Evolutionary conservation across 176 grass and related monocot species (phyloP).

Genomic region (Chrysopogon serrulatus): DNA sequence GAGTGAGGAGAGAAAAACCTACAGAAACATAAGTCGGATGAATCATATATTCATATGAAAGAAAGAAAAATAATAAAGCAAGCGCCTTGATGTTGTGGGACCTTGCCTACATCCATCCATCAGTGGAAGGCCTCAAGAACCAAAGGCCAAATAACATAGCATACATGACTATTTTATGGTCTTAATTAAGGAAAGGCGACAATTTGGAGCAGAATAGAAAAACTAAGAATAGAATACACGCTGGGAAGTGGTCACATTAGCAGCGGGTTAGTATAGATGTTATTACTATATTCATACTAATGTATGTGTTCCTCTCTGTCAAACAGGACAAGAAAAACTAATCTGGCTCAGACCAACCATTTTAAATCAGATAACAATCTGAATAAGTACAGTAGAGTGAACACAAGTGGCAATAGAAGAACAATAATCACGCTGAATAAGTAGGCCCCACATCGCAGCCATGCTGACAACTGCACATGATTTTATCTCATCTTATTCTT

Average conservation of each 20-base stretch:
- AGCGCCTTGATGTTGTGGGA: too few relatives aligned
- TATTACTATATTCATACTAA: too few relatives aligned
- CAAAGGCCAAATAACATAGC: too few relatives aligned
- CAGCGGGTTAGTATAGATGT: not conserved
- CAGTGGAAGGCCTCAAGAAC: too few relatives aligned
- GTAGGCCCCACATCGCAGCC: not conserved
- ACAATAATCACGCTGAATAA: not conserved
- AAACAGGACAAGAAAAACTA: not conserved
- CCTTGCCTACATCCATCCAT: too few relatives aligned
- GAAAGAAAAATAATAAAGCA: too few relatives aligned
- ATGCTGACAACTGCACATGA: slow-evolving; percentile 13
- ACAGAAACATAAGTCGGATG: too few relatives aligned
- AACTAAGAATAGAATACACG: not conserved
- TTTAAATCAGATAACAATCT: not conserved
- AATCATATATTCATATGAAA: too few relatives aligned
- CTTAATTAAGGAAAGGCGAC: not conserved
- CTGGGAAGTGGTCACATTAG: not conserved
- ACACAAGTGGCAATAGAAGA: slow-evolving; percentile 15
- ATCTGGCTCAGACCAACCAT: not conserved
- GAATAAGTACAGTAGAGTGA: not conserved
- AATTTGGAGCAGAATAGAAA: not conserved
- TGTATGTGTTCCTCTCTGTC: too few relatives aligned
- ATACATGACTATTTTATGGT: not conserved
- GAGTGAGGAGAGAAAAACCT: not conserved
- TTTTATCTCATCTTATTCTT: slow-evolving; percentile 30